Evolutionary conservation across 441 rosid species (phyloP), one percentile per base, ranked within the genome.

Genomic region (Populus hybrid): DNA sequence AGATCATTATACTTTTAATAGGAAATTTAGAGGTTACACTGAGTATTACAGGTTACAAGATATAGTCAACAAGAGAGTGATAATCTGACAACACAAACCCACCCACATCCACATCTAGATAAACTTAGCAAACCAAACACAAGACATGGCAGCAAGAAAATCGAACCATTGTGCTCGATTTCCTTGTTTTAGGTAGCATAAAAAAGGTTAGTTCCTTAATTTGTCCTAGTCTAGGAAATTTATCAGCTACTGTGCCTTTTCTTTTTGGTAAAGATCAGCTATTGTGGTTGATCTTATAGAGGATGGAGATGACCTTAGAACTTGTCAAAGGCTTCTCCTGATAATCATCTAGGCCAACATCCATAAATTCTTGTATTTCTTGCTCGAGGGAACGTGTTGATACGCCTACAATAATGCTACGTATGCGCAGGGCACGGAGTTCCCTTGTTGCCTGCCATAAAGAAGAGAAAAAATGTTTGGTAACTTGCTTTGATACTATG

Each of bases 341-440:
- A 64, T 90, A 94, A 61, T 88, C 92, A 84, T 93, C 90, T 7
- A 94, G 85, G 2, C 97, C 97, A 9, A 97, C 95, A 72, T 91
- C 90, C 74, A 86, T 82, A 64, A 94, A 94, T 70, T 89, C 94
- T 75, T 74, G 75, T 69, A 81, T 82, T 36, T 86, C 88, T 76
- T 42, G 79, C 16, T 88, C 89, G 63, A 77, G 3, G 4, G 90
- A 81, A 28, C 86, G 81, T 0, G 95, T 78, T 0, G 98, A 85
- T 14, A 93, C 89, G 0, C 98, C 98, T 14, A 88, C 93, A 61
- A 93, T 93, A 75, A 77, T 78, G 88, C 92, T 84, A 21, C 84
- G 77, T 59, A 91, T 86, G 1, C 97, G 97, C 97, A 94, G 90
- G 10, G 86, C 91, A 3, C 98, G 86, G 5, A 94, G 87, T 42